A percentile compares a stretch with the other conserved stretches of the same genome.
Conservation (phyloP, 306 rosid genomes). For the Abrus precatorius region DNA sequence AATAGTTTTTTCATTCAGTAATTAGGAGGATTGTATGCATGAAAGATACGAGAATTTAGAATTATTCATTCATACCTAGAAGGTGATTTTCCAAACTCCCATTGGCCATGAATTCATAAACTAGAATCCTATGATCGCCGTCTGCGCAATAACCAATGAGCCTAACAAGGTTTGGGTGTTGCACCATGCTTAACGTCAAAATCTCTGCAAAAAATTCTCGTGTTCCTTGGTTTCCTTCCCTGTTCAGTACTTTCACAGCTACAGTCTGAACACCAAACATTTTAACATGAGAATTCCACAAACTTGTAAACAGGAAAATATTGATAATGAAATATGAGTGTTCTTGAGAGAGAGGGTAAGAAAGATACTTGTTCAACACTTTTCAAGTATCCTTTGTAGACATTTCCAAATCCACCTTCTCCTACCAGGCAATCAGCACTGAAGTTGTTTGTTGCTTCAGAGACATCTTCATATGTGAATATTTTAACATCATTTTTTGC, state of each 20-base stretch:
- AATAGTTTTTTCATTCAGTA: no score
- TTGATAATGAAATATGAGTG: background rate
- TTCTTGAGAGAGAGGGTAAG: conserved; percentile 19
- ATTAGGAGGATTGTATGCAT: no score
- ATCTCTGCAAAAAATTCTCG: conserved; percentile 80
- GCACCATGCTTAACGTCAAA: conserved; percentile 69
- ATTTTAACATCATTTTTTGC: conserved; percentile 51
- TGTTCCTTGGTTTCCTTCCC: conserved; percentile 72
- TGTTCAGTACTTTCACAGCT: conserved; percentile 71
- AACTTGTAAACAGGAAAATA: background rate
- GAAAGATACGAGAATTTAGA: no score
- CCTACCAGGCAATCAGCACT: conserved; percentile 54
- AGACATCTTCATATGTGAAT: conserved; percentile 55
- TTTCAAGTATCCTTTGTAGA: conserved; percentile 66
- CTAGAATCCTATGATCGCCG: conserved; percentile 65
- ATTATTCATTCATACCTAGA: conserved; percentile 53
- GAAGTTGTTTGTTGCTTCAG: conserved; percentile 61
- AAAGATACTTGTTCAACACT: conserved; percentile 52
- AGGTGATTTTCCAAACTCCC: conserved; percentile 78
- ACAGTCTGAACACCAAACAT: conserved; percentile 58
- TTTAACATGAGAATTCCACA: conserved; percentile 28
- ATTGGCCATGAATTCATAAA: conserved; percentile 73
- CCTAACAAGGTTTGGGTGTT: conserved; percentile 71
- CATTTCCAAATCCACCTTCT: conserved; percentile 78
- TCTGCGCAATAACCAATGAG: conserved; percentile 75